Conservation (phyloP, 2,329 filamentous ascomycete species). For the Plectosphaerella sp. region DNA sequence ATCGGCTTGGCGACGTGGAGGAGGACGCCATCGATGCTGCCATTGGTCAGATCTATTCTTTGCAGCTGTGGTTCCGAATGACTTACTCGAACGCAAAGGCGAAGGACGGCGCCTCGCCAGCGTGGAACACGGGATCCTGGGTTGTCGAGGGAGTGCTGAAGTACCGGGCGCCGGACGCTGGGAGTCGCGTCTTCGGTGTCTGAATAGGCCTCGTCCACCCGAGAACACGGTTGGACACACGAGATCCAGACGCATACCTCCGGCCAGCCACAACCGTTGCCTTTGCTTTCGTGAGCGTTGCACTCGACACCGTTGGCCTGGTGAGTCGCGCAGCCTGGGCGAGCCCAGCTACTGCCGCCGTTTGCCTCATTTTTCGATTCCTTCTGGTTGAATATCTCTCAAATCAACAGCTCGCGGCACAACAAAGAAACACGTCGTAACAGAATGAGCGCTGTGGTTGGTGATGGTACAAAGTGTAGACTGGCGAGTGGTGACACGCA, state of each 20-base stretch:
- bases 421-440: too few relatives aligned
- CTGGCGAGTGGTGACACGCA: neutral
- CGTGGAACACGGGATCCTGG: conserved; percentile 7
- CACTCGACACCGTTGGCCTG: neutral
- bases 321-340: neutral
- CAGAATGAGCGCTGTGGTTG: too few relatives aligned
- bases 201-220: too few relatives aligned
- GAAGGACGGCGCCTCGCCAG: conserved; percentile 23
- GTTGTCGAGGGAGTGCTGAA: neutral
- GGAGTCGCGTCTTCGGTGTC: too few relatives aligned
- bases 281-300: too few relatives aligned
- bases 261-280: too few relatives aligned
- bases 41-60: neutral
- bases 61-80: too few relatives aligned
- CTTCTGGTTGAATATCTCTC: too few relatives aligned
- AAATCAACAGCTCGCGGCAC: too few relatives aligned
- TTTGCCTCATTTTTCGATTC: neutral
- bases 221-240: too few relatives aligned
- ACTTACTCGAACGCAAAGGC: conserved; percentile 34
- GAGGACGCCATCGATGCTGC: conserved; percentile 86
- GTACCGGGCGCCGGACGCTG: neutral
- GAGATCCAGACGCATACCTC: too few relatives aligned
- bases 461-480: too few relatives aligned
- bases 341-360: neutral
- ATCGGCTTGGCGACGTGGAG: conserved; percentile 76